Base-by-base conservation (phyloP, 1,284 basidiomycete genomes). In the Cutaneotrichosporon dermatis region DNA sequence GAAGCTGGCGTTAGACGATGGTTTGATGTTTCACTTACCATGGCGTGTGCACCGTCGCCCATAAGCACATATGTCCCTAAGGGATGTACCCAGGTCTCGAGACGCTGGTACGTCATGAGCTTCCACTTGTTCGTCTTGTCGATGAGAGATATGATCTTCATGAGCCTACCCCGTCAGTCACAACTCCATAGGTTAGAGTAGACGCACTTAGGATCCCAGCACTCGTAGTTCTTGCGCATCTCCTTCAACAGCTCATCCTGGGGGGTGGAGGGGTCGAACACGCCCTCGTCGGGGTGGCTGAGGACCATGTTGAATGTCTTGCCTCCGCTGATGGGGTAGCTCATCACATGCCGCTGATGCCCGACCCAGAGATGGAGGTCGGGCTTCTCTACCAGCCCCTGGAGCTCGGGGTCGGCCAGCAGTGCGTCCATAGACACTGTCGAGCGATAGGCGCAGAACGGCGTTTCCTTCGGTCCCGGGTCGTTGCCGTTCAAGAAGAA, bases 241-340 rank as follows among this genome's bases (percentile, higher is more conserved):
- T 62, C 61, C 12, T 37, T 16, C 10, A 62, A 42, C 13, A 59
- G 25, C 37, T 54, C 49, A 4, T 56, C 48, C 43, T 54, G 43
- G 34, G 35, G 53, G 40, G 36, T n/a, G 16, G 42, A 25, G 5
- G 45, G 25, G 45, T 46, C 45, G 25, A 46, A 25, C 7, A 35
- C 16, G 16, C 37, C 41, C 40, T 50, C 40, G 43, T 59, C 39
- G 1, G 61, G 61, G 49, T 62, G 61, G 42, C 43, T 50, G 9
- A 62, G 48, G 13, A 62, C 61, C 57, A 62, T 54, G 51, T 62
- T 62, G 54, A 62, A 62, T 11, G 61, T 59, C 57, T 62, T 55
- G 40, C 61, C 61, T 2, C 61, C 61, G 11, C 37, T 55, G 48
- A 62, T 62, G n/a, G 57, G 61, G 46, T 62, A 62, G 36, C 34